Percentiles rank a stretch among this genome's conserved stretches.
Evolutionary conservation across 1,284 basidiomycete species (phyloP).

Genomic region (Sporisorium exsertum): DNA sequence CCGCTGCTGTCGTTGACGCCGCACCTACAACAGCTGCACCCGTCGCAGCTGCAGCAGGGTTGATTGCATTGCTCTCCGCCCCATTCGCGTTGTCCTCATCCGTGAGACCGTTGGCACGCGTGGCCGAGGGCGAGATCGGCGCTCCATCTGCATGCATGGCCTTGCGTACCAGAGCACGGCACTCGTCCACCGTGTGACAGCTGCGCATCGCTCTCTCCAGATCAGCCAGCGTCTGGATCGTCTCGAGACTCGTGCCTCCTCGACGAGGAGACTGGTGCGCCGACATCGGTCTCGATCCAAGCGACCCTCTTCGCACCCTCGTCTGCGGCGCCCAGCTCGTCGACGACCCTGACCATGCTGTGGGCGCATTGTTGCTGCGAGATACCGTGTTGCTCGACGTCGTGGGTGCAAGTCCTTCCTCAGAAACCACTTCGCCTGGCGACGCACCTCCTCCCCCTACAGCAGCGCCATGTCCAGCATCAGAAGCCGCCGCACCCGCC

Average conservation of each 20-base stretch:
- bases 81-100: conserved; percentile 6
- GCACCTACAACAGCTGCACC: background rate
- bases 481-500: conserved; percentile 8
- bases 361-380: conserved; percentile 24
- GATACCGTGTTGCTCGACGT: background rate
- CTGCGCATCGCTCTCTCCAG: conserved; percentile 55
- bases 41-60: conserved; percentile 3
- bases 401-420: conserved; percentile 7
- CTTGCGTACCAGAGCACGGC: conserved; percentile 48
- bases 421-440: background rate
- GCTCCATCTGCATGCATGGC: conserved; percentile 46
- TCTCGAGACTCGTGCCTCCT: conserved; percentile 24
- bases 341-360: conserved; percentile 26
- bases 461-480: conserved; percentile 17
- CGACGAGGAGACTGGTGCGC: conserved; percentile 20
- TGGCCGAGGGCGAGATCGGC: conserved; percentile 7
- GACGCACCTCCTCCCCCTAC: conserved; percentile 2
- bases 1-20: background rate
- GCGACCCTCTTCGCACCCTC: conserved; percentile 23
- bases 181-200: conserved; percentile 57
- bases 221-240: conserved; percentile 42
- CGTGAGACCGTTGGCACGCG: conserved; percentile 10
- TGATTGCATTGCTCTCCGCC: conserved; percentile 2
- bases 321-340: conserved; percentile 13
- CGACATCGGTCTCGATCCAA: conserved; percentile 15